A percentile compares a stretch with the other conserved stretches of the same genome.
These are phyloP conservation scores for Saccharomyces jurei DNA, from an alignment of 805 yeast species.

Conservation along the genomic window DNA sequence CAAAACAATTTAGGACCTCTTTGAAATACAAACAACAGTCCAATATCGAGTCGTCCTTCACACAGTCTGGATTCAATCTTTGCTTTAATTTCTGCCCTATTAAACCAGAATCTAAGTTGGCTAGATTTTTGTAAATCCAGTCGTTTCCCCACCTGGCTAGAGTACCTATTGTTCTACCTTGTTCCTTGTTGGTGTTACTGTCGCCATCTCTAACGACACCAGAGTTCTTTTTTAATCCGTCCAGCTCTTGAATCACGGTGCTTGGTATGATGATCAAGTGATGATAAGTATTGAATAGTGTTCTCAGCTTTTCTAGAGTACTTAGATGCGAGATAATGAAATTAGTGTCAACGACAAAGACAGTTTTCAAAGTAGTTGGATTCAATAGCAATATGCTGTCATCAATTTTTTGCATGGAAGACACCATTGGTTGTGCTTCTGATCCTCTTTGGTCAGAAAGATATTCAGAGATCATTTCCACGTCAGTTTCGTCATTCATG, in stretches of 20 bases:
- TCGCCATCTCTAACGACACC: constrained; percentile 11
- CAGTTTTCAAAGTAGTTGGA: constrained; percentile 18
- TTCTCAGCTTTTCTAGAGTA: constrained; percentile 46
- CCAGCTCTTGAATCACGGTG: constrained; percentile 69
- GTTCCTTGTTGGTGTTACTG: constrained; percentile 1
- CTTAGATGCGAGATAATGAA: constrained; percentile 63
- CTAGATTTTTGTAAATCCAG: constrained; percentile 63
- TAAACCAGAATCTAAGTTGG: constrained; percentile 42
- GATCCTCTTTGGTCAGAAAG: constrained; percentile 24
- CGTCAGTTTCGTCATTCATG: constrained; percentile 39
- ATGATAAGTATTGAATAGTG: constrained; percentile 34
- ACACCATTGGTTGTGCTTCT: background rate
- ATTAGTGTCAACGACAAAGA: constrained; percentile 74
- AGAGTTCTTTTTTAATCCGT: constrained; percentile 66
- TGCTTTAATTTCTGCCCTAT: constrained; percentile 60
- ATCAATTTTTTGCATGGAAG: constrained; percentile 7
- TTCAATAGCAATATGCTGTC: constrained; percentile 4
- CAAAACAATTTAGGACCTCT: constrained; percentile 34
- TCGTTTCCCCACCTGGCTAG: constrained; percentile 66
- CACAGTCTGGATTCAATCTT: constrained; percentile 36
- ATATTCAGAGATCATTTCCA: constrained; percentile 37
- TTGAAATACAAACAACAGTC: constrained; percentile 73
- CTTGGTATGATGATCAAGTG: constrained; percentile 58
- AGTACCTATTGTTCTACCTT: constrained; percentile 36
- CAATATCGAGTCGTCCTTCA: constrained; percentile 73